These are phyloP conservation scores for Suillus subluteus DNA, from an alignment of 768 basidiomycete species.

Conservation along the genomic window DNA sequence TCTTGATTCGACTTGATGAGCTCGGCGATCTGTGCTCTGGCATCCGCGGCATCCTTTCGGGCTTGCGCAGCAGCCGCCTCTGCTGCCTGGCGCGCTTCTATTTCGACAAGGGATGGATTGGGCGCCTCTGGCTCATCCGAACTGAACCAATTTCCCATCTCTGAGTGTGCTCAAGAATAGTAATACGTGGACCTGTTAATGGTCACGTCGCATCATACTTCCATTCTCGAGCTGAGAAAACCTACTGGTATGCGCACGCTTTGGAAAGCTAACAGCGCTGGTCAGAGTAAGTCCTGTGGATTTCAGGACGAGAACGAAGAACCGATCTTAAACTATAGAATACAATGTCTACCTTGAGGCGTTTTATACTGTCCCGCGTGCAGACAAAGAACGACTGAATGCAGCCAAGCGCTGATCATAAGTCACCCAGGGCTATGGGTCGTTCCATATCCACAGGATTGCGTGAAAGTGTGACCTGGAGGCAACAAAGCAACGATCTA, in stretches of 20 bases:
- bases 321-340: neutral
- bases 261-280: neutral
- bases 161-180: neutral
- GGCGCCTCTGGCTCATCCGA: neutral
- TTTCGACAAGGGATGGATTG: slow-evolving; percentile 8
- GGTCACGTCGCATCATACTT: neutral
- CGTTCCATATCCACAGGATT: neutral
- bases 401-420: neutral
- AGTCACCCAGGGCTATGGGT: neutral
- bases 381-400: neutral
- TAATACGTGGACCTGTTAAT: neutral
- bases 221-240: neutral
- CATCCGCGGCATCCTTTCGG: slow-evolving; percentile 4
- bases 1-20: slow-evolving; percentile 5
- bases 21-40: slow-evolving; percentile 2
- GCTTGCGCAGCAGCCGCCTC: slow-evolving; percentile 12
- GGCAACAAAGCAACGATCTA: neutral
- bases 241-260: neutral
- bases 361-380: neutral
- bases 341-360: neutral
- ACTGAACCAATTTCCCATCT: slow-evolving; percentile 4
- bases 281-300: neutral
- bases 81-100: slow-evolving; percentile 4
- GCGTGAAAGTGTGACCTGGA: neutral
- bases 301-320: neutral